Conservation (phyloP, 2,329 filamentous ascomycete genomes). For the Lecanicillium sp. region DNA sequence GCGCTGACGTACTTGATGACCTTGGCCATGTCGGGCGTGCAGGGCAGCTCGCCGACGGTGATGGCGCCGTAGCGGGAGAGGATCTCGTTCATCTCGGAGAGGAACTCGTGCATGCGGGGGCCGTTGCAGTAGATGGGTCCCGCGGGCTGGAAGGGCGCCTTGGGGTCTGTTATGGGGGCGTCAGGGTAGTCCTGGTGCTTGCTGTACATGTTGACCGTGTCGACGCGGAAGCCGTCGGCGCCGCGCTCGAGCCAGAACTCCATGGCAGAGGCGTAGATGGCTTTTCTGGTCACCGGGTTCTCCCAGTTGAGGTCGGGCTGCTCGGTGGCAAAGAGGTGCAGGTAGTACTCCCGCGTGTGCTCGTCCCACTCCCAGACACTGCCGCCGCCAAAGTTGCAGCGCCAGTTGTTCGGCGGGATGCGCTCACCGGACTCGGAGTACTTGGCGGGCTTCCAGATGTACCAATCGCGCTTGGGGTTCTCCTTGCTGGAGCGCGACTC, state of each 20-base stretch:
- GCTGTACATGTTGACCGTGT: conserved; percentile 68
- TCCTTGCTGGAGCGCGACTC: conserved; percentile 56
- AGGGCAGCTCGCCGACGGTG: conserved; percentile 64
- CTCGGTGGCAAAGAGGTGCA: conserved; percentile 67
- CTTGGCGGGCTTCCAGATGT: conserved; percentile 51
- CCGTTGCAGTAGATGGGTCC: conserved; percentile 59
- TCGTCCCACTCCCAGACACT: conserved; percentile 68
- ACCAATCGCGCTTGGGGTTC: conserved; percentile 64
- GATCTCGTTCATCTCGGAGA: conserved; percentile 59
- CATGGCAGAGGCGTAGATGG: conserved; percentile 66
- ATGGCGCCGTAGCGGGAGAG: conserved; percentile 58
- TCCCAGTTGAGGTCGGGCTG: conserved; percentile 89
- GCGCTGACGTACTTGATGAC: conserved; percentile 56
- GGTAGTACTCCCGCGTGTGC: conserved; percentile 66
- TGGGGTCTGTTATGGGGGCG: conserved; percentile 46
- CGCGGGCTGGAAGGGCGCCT: conserved; percentile 45
- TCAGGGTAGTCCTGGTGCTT: conserved; percentile 55
- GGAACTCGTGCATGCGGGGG: conserved; percentile 61
- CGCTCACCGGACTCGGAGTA: conserved; percentile 52
- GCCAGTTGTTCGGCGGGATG: conserved; percentile 72
- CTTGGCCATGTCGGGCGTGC: conserved; percentile 51
- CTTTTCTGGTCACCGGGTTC: conserved; percentile 58
- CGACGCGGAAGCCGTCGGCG: conserved; percentile 68
- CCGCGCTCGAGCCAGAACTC: conserved; percentile 73
- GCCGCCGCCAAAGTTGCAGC: conserved; percentile 52